phyloP scores from a whole-genome alignment of 148 eudicot genomes.

The Spergularia marina region DNA sequence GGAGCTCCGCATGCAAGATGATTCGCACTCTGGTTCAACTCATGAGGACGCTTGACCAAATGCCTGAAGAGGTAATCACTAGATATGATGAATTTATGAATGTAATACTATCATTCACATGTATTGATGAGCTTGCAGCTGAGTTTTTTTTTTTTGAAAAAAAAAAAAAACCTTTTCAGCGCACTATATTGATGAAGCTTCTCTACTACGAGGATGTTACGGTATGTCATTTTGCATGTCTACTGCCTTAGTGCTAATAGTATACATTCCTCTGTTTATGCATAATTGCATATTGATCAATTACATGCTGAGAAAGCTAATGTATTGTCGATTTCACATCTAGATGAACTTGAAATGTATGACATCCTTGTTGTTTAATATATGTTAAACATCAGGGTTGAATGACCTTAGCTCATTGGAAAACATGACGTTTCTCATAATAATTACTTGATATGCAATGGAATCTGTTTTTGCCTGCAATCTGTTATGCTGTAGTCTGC shows the following conservation, averaged over 20 bases:
- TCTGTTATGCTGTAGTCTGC: not conserved
- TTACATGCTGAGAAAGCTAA: no score
- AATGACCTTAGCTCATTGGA: no score
- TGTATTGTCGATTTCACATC: no score
- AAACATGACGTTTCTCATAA: no score
- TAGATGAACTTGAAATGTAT: no score
- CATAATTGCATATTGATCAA: not conserved
- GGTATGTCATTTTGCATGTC: conserved; percentile 41
- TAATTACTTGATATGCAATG: no score
- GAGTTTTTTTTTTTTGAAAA: not conserved
- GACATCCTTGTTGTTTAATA: no score
- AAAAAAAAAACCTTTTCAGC: conserved; percentile 46
- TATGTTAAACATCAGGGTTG: no score
- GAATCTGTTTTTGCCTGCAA: not conserved
- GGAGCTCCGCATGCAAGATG: conserved; percentile 99
- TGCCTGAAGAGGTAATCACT: conserved; percentile 86
- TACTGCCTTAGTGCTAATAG: not conserved
- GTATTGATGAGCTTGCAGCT: conserved; percentile 7
- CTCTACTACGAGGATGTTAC: conserved; percentile 84
- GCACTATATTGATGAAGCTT: conserved; percentile 92
- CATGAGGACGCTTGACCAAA: conserved; percentile 92
- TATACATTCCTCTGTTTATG: not conserved
- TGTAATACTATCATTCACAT: not conserved
- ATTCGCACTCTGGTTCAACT: conserved; percentile 81
- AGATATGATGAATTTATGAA: not conserved